Base-by-base conservation (phyloP, 345 rosid species). In the Gossypium longicalyx region DNA sequence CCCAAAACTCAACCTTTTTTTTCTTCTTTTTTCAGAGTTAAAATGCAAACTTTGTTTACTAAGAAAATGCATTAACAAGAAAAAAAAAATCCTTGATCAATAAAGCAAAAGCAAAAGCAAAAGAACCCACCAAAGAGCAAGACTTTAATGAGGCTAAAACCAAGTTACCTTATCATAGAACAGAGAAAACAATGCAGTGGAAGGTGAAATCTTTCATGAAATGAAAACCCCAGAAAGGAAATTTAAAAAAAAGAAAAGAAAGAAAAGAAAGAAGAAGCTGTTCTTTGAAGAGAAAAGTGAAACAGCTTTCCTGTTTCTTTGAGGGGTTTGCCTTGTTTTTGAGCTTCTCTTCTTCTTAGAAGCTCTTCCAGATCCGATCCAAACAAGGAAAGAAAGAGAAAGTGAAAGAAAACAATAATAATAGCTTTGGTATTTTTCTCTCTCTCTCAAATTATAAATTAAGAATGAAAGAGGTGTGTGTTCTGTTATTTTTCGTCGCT, bases 311-410 rank as follows among this genome's bases (percentile, higher is more conserved):
- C n/a, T 34, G 9, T 67, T 67, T 7, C 20, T 27, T 20, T 2
- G 27, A 4, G 69, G 67, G 65, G 75, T 61, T 29, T 43, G 57
- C 56, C 71, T 57, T 76, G 56, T 38, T 9, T 27, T n/a, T 52
- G 47, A 52, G 23, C 19, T 52, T 52, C 69, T 56, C 67, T 80
- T 20, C 29, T 66, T 44, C 78, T 72, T 69, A 74, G 60, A 78
- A 71, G 56, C 44, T 49, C 62, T n/a, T 58, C 76, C 62, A 81
- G 89, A 89, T 89, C 93, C 79, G 89, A 90, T 86, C 89, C 73
- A 66, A 80, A 66, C 83, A 80, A 76, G 74, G 67, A 48, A 27
- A 57, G 29, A 57, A 20, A 56, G 61, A 57, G 75, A 67, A 61
- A 59, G 82, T 34, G 29, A 71, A 38, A n/a, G 47, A 48, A 25